These are phyloP conservation scores for Penicillium corylophilum DNA, from an alignment of 2,329 filamentous ascomycete genomes.

Conservation along the genomic window DNA sequence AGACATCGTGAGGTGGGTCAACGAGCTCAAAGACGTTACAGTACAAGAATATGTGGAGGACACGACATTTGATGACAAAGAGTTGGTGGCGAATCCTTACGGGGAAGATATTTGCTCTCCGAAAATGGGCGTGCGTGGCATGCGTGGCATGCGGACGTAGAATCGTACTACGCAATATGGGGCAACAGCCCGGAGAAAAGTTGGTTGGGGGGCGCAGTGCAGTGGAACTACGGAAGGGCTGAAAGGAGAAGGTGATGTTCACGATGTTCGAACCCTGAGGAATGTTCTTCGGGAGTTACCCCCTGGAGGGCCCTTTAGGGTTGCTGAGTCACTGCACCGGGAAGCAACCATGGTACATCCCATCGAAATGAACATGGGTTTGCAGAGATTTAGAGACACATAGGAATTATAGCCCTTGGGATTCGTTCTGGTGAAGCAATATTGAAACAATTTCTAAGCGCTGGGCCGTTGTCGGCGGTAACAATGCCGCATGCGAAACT, in stretches of 20 bases:
- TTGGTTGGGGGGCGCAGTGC: not conserved
- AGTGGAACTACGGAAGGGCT: slow-evolving; percentile 5
- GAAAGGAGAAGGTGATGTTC: not conserved
- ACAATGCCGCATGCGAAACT: not conserved
- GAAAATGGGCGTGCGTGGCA: not conserved
- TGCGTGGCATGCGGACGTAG: not conserved
- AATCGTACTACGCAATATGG: not conserved
- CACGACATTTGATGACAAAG: not conserved
- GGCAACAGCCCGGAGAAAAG: not conserved
- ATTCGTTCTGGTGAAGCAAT: not conserved
- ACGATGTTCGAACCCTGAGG: not conserved
- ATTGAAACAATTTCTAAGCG: not conserved
- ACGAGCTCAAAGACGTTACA: not conserved
- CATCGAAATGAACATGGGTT: not conserved
- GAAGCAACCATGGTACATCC: not conserved
- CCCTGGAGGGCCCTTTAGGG: not conserved
- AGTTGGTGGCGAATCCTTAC: not conserved
- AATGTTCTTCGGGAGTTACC: not conserved
- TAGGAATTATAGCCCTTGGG: not conserved
- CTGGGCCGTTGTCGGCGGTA: not conserved
- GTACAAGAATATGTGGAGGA: not conserved
- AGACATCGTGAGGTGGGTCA: not conserved
- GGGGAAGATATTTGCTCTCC: not conserved
- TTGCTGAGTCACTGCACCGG: not conserved
- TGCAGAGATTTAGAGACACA: not conserved